These are phyloP conservation scores for Mucuna pruriens DNA, from an alignment of 306 rosid species.

Conservation along the genomic window DNA sequence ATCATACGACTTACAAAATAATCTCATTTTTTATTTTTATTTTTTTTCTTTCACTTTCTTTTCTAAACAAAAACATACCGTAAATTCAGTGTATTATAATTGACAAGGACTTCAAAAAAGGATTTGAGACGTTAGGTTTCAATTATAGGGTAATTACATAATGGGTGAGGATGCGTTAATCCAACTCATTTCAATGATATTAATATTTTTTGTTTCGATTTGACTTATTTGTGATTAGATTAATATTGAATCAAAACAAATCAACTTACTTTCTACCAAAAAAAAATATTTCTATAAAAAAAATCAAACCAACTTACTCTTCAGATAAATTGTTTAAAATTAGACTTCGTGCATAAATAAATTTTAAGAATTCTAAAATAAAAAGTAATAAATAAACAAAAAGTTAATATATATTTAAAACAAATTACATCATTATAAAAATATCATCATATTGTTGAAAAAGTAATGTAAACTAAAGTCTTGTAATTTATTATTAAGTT, in stretches of 20 bases:
- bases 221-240: too few relatives aligned
- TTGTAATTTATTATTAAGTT: background rate
- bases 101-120: background rate
- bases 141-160: background rate
- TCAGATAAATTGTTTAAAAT: background rate
- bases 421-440: background rate
- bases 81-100: background rate
- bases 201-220: background rate
- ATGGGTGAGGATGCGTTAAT: background rate
- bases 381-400: too few relatives aligned
- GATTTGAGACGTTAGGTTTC: background rate
- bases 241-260: background rate
- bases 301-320: background rate
- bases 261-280: background rate
- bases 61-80: too few relatives aligned
- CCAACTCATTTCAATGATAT: background rate
- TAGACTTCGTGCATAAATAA: background rate
- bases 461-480: background rate
- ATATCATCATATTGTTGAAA: background rate
- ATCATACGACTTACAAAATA: too few relatives aligned
- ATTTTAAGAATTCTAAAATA: background rate
- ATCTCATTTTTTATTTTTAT: too few relatives aligned
- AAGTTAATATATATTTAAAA: too few relatives aligned
- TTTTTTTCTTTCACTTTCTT: too few relatives aligned
- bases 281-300: too few relatives aligned